phyloP scores from a whole-genome alignment of 1,284 basidiomycete species.

The Meripilus lineatus region DNA sequence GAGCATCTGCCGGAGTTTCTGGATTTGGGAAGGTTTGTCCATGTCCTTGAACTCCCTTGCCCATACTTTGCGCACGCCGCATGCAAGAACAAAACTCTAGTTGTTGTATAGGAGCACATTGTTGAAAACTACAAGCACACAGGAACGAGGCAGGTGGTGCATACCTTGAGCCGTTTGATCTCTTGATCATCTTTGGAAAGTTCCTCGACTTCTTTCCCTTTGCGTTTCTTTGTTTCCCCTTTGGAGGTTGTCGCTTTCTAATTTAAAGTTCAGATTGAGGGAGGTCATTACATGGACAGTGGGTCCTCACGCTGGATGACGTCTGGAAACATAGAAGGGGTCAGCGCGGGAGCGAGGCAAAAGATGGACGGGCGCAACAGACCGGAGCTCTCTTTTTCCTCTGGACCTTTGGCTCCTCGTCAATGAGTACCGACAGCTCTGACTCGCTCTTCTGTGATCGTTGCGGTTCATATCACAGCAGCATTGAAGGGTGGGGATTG shows the following conservation, averaged over 20 bases:
- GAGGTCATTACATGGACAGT: too few relatives aligned
- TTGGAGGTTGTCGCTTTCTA: background rate
- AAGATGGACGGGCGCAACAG: too few relatives aligned
- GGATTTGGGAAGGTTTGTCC: constrained; percentile 59
- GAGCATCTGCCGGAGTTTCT: constrained; percentile 60
- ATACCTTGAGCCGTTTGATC: constrained; percentile 33
- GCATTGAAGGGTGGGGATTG: too few relatives aligned
- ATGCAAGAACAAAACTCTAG: constrained; percentile 68
- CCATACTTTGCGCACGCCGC: constrained; percentile 82
- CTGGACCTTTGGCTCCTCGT: constrained; percentile 44
- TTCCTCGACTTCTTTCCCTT: constrained; percentile 26
- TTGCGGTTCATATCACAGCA: too few relatives aligned
- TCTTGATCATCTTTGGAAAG: constrained; percentile 31
- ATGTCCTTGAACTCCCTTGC: constrained; percentile 64
- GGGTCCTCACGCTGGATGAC: too few relatives aligned
- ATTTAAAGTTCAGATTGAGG: too few relatives aligned
- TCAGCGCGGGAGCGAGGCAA: too few relatives aligned
- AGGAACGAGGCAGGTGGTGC: too few relatives aligned
- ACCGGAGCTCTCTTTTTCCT: constrained; percentile 21
- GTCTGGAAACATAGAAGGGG: background rate
- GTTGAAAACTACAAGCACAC: constrained; percentile 20
- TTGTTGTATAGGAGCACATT: background rate
- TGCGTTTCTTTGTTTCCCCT: constrained; percentile 12
- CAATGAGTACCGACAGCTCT: constrained; percentile 55
- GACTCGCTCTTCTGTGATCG: constrained; percentile 53